Evolutionary conservation across 306 rosid genomes (phyloP), one percentile per base, ranked within the genome.

Genomic region (Abrus precatorius): DNA sequence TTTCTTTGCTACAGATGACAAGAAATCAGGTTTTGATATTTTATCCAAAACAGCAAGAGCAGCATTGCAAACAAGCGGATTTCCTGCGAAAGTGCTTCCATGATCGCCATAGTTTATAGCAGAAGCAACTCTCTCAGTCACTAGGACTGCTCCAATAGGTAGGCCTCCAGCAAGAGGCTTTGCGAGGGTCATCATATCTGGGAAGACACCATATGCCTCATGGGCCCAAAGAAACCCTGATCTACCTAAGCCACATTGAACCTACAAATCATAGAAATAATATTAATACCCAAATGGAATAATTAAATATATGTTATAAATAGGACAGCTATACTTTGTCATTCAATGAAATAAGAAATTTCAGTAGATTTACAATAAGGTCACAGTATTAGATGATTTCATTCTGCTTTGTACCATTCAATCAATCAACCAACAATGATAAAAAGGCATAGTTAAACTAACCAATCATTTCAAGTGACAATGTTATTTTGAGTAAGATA

Each of bases 131-230:
- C 86, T 84, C 81, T 95, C 94, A 0, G 99, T 93, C 67, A 95
- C 85, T 36, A 93, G 80, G 67, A 78, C 88, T 6, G 97, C 94
- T 88, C 99, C 99, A 29, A 95, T 91, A 61, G 99, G 97, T 5
- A 95, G 87, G 47, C 99, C 99, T 29, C 99, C 99, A 1, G 99
- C 99, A 40, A 95, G 92, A 72, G 98, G 98, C 89, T 95, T 95
- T 59, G 97, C 97, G 6, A 93, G 95, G 59, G 97, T 93, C 99
- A 95, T 93, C 62, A 95, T 86, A 83, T 92, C 99, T 1, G 99
- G 99, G 85, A 84, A 90, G 52, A 95, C 75, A 8, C 87, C 90
- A 62, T 72, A 93, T 2, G 92, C 90, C 64, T 95, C 97, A 36
- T 95, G 94, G 2, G 97, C 97, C 97, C 97, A 95, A 20, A 95